These are phyloP conservation scores for Sophora flavescens DNA, from an alignment of 306 rosid genomes.

Conservation along the genomic window DNA sequence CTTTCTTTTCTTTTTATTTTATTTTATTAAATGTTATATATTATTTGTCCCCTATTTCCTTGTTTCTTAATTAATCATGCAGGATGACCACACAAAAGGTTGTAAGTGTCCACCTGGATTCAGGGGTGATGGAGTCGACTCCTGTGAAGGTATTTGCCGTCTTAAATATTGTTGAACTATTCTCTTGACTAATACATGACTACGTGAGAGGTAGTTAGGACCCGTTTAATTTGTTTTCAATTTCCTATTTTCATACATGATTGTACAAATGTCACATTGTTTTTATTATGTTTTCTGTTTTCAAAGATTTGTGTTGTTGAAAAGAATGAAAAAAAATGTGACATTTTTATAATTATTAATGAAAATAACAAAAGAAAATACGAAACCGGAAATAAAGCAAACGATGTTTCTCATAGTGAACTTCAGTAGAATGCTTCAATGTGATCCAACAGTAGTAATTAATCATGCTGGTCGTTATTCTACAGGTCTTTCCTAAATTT, in stretches of 20 bases:
- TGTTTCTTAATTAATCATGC: constrained; percentile 43
- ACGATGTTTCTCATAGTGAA: neutral
- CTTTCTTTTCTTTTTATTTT: neutral
- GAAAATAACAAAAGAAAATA: no score
- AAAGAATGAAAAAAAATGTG: no score
- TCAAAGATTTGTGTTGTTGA: no score
- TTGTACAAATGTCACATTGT: no score
- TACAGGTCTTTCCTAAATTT: constrained; percentile 6
- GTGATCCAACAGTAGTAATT: constrained; percentile 5
- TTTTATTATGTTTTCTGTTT: no score
- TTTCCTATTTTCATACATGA: no score
- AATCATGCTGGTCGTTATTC: constrained; percentile 12
- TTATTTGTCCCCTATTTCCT: neutral
- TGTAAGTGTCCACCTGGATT: constrained; percentile 93
- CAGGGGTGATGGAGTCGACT: constrained; percentile 78
- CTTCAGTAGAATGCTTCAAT: constrained; percentile 29
- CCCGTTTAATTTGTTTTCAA: no score
- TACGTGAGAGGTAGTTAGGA: neutral
- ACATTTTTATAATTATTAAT: no score
- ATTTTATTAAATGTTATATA: neutral
- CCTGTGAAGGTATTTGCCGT: constrained; percentile 70
- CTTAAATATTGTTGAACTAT: constrained; percentile 24
- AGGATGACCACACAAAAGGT: constrained; percentile 84
- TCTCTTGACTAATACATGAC: constrained; percentile 7
- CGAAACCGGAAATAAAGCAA: no score